Base-by-base conservation (phyloP, 108 stramenopile species). In the Cyclostephanos invisitatus region DNA sequence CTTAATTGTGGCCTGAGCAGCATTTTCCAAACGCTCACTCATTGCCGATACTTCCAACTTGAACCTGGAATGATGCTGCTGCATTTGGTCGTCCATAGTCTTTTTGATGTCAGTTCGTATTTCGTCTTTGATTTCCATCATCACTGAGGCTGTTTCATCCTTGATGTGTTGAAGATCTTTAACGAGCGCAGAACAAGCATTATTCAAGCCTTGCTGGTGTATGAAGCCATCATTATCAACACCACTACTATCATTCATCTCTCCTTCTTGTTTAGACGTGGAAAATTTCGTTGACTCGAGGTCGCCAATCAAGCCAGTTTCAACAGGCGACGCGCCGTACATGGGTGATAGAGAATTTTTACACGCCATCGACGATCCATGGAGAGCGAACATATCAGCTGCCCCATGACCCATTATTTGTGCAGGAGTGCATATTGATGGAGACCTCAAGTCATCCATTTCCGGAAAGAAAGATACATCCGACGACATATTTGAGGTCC, bases 131-230 rank as follows among this genome's bases (percentile, higher is more conserved):
- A 72, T 44, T 6, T 63, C 60, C 49, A 32, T 22, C 61, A 78
- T 58, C 66, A 70, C 65, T 2, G 56, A 25, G 29, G 61, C 42
- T 32, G 50, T 62, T 24, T 72, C 66, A 37, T 72, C 70, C 27
- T 67, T 72, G 22, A 78, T 68, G 21, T 46, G 70, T 20, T 46
- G 7, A 32, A 78, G 60, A 18, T 69, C 58, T 40, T 75, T 18
- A 17, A 67, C 21, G 28, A 61, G 44, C 12, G 46, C 47, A 25
- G 49, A 8, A 5, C 66, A 55, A 57, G 59, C 22, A 38, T 63
- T 32, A 22, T 38, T 29, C 22, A 42, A 64, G 29, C 15, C 27
- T 59, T 35, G n/a, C 32, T 59, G 58, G 15, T 37, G 11, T 36
- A 25, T 54, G 22, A 27, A 12, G 7, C 12, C 53, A 54, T 54